Base-by-base conservation (phyloP, 140 eudicot genomes). In the Flaveria floridana region DNA sequence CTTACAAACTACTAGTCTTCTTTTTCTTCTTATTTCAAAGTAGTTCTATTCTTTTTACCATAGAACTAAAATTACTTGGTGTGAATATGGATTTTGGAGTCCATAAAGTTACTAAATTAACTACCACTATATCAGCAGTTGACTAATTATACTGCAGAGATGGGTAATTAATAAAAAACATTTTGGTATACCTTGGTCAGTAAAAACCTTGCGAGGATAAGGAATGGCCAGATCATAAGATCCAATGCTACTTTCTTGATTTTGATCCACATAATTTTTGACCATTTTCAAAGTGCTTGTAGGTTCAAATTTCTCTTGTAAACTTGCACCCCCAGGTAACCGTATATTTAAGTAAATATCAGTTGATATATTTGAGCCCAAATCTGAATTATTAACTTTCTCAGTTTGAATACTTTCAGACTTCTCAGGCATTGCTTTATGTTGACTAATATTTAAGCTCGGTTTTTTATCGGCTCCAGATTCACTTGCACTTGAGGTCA, bases 141-240 rank as follows among this genome's bases (percentile, higher is more conserved):
- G 59, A 53, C 50, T 41, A 65, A 12, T 39, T 37, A 7, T 52
- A 52, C 30, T 47, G 21, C 75, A 39, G 7, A 67, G 11, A 67
- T 21, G 5, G 26, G 18, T 42, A 64, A 44, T 10, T 18, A 21
- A 56, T 2, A n/a, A 20, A 20, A 67, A 41, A 41, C n/a, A 65
- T 3, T 14, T 12, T 61, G 13, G 20, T 73, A 18, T 87, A 91
- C 96, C 97, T 84, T 84, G 81, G 65, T 87, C 83, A 28, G 13
- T 53, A 65, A 92, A 92, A 53, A 89, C 92, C 83, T 86, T 87
- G 76, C 97, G 95, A 77, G 97, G 97, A 79, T 92, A 92, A 71
- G 97, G 97, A 80, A 87, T 81, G 50, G 97, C 97, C 13, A 92
- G 80, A 79, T 86, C 89, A 73, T 87, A 92, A 53, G 96, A 69